Percentiles rank a stretch among this genome's conserved stretches.
Conservation (phyloP, 2,329 filamentous ascomycete genomes). For the Coniosporium tulheliwenetii region DNA sequence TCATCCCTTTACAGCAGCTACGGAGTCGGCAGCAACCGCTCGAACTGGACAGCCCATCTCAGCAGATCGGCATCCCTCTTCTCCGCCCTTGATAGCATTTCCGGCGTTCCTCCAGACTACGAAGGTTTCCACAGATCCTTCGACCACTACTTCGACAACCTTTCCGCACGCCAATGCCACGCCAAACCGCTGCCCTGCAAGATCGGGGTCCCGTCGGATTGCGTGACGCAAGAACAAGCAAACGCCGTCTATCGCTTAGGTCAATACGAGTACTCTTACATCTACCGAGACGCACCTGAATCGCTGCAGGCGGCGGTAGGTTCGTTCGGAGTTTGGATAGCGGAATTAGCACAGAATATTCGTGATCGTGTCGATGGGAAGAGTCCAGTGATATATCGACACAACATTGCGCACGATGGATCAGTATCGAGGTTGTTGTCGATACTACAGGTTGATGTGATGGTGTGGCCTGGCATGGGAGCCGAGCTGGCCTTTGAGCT, state of each 20-base stretch:
- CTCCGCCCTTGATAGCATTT: slow-evolving; percentile 47
- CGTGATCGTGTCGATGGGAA: slow-evolving; percentile 34
- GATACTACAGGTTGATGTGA: slow-evolving; percentile 54
- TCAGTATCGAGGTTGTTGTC: slow-evolving; percentile 51
- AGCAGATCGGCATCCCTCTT: slow-evolving; percentile 39
- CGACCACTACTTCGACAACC: slow-evolving; percentile 76
- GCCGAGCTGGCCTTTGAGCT: slow-evolving; percentile 65
- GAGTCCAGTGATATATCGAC: slow-evolving; percentile 37
- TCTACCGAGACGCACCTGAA: slow-evolving; percentile 51
- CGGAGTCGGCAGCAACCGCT: slow-evolving; percentile 27
- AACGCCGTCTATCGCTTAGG: slow-evolving; percentile 61
- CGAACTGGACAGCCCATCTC: slow-evolving; percentile 50
- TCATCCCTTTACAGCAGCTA: slow-evolving; percentile 26
- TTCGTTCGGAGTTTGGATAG: slow-evolving; percentile 57
- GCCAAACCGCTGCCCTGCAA: slow-evolving; percentile 56
- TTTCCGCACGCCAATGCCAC: slow-evolving; percentile 67
- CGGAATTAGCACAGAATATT: slow-evolving; percentile 53
- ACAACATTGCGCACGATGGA: slow-evolving; percentile 73
- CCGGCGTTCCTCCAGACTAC: slow-evolving; percentile 42
- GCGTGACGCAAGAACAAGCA: slow-evolving; percentile 46
- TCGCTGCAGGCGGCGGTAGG: slow-evolving; percentile 47
- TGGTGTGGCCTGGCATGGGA: slow-evolving; percentile 81
- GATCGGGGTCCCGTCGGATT: slow-evolving; percentile 32
- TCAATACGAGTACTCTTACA: slow-evolving; percentile 66
- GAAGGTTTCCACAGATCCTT: slow-evolving; percentile 53